Evolutionary conservation across 805 yeast genomes (phyloP).

Genomic region (Kuraishia hungarica): DNA sequence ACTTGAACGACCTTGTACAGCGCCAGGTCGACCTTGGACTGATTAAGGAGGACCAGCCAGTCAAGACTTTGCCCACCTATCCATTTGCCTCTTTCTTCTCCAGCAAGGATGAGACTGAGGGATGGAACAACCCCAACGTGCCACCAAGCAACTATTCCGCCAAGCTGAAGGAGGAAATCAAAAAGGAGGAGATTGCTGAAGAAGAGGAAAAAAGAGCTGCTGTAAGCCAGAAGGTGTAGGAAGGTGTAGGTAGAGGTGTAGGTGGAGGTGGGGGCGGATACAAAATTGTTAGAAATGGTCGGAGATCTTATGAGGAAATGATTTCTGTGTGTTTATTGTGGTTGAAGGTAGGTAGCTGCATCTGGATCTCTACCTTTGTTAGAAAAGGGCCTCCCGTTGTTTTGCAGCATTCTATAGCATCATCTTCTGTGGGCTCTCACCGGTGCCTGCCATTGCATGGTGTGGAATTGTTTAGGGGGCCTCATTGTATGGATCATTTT

Average conservation of each 20-base stretch:
- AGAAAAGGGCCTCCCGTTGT: not conserved
- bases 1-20: constrained; percentile 46
- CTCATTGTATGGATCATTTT: not conserved
- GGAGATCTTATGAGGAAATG: no score
- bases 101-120: constrained; percentile 25
- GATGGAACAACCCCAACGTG: constrained; percentile 30
- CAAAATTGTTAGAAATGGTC: not conserved
- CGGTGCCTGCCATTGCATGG: no score
- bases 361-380: no score
- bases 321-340: not conserved
- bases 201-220: not conserved
- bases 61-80: constrained; percentile 49
- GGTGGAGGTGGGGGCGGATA: not conserved
- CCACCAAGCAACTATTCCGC: constrained; percentile 14
- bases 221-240: not conserved
- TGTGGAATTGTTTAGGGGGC: not conserved
- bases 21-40: constrained; percentile 51
- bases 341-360: no score
- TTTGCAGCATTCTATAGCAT: no score
- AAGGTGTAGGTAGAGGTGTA: no score
- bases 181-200: not conserved
- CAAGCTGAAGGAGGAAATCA: constrained; percentile 15
- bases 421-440: no score
- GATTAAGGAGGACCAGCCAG: constrained; percentile 44
- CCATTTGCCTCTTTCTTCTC: constrained; percentile 54